Conservation (phyloP, 192 early-diverging fungal genomes). For the Coemansia aciculifera region DNA sequence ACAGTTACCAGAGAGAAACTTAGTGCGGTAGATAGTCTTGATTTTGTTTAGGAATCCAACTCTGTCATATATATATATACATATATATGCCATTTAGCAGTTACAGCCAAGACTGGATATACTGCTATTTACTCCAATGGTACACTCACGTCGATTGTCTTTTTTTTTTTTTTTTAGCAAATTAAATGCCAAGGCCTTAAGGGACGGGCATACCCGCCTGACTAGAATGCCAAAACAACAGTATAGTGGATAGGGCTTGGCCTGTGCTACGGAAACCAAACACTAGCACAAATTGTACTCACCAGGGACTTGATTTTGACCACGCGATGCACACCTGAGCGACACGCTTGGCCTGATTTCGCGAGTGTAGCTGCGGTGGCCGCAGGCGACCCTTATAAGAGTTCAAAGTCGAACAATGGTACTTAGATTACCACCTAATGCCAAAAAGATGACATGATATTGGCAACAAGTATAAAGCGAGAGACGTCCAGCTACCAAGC, state of each 20-base stretch:
- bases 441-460: neutral
- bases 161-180: neutral
- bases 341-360: neutral
- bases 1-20: constrained; percentile 36
- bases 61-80: too few relatives aligned
- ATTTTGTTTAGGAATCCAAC: constrained; percentile 6
- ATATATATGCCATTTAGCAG: neutral
- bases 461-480: neutral
- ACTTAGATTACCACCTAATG: neutral
- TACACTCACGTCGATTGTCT: neutral
- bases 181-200: neutral
- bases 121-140: neutral
- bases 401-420: neutral
- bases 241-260: neutral
- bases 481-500: neutral
- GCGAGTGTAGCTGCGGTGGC: neutral
- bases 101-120: neutral
- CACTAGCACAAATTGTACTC: neutral
- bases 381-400: neutral
- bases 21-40: constrained; percentile 14
- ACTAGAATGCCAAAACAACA: neutral
- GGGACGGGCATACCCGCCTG: neutral
- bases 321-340: neutral
- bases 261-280: neutral
- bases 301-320: neutral